A percentile compares a stretch with the other conserved stretches of the same genome.
phyloP scores from a whole-genome alignment of 768 basidiomycete species.

The Mycena amicta region DNA sequence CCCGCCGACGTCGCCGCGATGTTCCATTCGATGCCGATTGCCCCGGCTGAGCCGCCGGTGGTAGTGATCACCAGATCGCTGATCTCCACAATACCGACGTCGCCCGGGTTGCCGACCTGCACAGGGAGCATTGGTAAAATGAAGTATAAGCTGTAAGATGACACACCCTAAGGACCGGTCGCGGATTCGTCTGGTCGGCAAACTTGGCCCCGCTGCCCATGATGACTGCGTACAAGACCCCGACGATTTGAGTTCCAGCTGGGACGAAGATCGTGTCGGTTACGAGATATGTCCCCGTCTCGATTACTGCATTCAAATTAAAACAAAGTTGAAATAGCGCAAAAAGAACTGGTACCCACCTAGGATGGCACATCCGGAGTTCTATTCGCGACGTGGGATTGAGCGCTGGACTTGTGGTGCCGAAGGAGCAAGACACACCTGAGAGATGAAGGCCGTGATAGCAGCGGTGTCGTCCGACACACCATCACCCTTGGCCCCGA shows the following conservation, averaged over 20 bases:
- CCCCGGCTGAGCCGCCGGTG: slow-evolving; percentile 1
- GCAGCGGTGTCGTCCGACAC: not conserved
- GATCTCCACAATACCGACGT: not conserved
- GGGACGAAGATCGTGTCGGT: not conserved
- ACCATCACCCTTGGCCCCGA: not conserved
- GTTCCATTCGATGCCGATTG: slow-evolving; percentile 6
- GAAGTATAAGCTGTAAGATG: not conserved
- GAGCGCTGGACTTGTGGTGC: not conserved
- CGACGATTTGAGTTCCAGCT: not conserved
- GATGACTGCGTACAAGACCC: not conserved
- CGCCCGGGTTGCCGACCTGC: slow-evolving; percentile 1
- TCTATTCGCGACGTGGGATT: not conserved
- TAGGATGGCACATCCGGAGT: not conserved
- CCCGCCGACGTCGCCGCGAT: not conserved
- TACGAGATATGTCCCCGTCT: not conserved
- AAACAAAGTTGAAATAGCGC: not conserved
- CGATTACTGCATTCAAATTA: not conserved
- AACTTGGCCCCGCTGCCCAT: not conserved
- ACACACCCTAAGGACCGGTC: not conserved
- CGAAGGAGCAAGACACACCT: not conserved
- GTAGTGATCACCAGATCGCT: not conserved
- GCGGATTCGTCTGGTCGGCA: not conserved
- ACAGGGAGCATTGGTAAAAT: not conserved
- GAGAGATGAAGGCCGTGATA: not conserved
- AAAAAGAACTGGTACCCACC: not conserved